These are phyloP conservation scores for Globisporangium takayamanum DNA, from an alignment of 352 stramenopile species.

Conservation along the genomic window DNA sequence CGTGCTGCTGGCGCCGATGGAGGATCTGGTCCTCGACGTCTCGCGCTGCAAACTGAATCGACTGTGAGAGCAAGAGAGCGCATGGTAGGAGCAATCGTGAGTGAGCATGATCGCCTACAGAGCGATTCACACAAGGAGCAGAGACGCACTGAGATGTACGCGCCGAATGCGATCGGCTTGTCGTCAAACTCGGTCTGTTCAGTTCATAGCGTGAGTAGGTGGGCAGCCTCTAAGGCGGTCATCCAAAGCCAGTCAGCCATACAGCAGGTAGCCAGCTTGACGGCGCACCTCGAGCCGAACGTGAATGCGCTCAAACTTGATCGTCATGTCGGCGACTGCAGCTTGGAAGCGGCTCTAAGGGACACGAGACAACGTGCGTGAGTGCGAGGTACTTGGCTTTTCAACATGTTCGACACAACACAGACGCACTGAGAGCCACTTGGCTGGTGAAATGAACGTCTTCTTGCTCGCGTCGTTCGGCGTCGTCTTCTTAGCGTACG, in stretches of 20 bases:
- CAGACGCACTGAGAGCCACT: slow-evolving; percentile 46
- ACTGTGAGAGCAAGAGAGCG: slow-evolving; percentile 18
- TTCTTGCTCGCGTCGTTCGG: slow-evolving; percentile 6
- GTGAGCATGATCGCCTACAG: not conserved
- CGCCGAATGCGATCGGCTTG: slow-evolving; percentile 42
- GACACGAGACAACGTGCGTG: not conserved
- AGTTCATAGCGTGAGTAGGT: not conserved
- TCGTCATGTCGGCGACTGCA: slow-evolving; percentile 42
- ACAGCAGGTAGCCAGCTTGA: not conserved
- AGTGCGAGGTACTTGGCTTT: not conserved
- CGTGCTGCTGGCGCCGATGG: slow-evolving; percentile 41
- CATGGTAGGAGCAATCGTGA: not conserved
- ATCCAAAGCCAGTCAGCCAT: not conserved
- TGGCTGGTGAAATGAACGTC: slow-evolving; percentile 39
- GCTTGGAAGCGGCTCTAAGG: slow-evolving; percentile 38
- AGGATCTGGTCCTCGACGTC: slow-evolving; percentile 59
- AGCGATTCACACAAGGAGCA: not conserved
- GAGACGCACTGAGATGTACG: slow-evolving; percentile 40
- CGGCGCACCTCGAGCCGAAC: slow-evolving; percentile 57
- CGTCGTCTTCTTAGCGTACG: slow-evolving; percentile 21
- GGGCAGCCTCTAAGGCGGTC: too few relatives aligned
- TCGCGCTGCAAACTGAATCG: slow-evolving; percentile 42
- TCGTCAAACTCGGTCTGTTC: slow-evolving; percentile 35
- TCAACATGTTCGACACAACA: too few relatives aligned
- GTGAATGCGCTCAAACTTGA: slow-evolving; percentile 60